Conservation (phyloP, 768 basidiomycete genomes). For the Lanmaoa rubissima region DNA sequence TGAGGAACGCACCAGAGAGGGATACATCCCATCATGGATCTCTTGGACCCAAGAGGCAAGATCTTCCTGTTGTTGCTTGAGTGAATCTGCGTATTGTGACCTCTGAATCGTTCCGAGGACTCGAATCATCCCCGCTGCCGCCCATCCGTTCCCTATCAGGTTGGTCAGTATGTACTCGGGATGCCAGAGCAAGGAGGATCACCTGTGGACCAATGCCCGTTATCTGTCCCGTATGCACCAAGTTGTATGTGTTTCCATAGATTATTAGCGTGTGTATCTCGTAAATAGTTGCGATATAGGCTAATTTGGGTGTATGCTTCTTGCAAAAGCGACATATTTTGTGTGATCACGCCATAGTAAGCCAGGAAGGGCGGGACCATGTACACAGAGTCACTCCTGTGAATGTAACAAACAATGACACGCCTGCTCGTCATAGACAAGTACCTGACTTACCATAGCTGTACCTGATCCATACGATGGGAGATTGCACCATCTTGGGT, state of each 20-base stretch:
- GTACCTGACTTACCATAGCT: constrained; percentile 55
- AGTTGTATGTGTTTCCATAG: constrained; percentile 77
- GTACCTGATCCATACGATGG: constrained; percentile 65
- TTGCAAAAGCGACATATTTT: constrained; percentile 55
- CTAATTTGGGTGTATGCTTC: constrained; percentile 71
- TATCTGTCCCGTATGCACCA: constrained; percentile 51
- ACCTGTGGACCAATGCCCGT: constrained; percentile 83
- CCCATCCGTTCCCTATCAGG: constrained; percentile 79
- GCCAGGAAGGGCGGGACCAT: constrained; percentile 89
- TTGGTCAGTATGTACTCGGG: background rate
- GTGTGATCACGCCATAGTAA: constrained; percentile 68
- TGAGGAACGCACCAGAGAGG: constrained; percentile 45
- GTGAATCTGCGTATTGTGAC: constrained; percentile 49
- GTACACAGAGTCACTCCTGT: constrained; percentile 76
- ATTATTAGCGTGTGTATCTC: constrained; percentile 46
- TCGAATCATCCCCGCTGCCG: constrained; percentile 81
- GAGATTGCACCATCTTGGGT: constrained; percentile 79
- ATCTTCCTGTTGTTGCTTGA: constrained; percentile 54
- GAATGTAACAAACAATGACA: background rate
- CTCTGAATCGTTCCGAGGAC: constrained; percentile 72
- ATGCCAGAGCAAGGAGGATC: background rate
- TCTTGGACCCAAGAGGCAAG: constrained; percentile 66
- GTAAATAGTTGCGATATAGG: constrained; percentile 67
- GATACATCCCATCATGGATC: constrained; percentile 73
- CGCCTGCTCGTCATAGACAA: background rate